Base-by-base conservation (phyloP, 495 filamentous ascomycete genomes). In the Penicillium steckii region DNA sequence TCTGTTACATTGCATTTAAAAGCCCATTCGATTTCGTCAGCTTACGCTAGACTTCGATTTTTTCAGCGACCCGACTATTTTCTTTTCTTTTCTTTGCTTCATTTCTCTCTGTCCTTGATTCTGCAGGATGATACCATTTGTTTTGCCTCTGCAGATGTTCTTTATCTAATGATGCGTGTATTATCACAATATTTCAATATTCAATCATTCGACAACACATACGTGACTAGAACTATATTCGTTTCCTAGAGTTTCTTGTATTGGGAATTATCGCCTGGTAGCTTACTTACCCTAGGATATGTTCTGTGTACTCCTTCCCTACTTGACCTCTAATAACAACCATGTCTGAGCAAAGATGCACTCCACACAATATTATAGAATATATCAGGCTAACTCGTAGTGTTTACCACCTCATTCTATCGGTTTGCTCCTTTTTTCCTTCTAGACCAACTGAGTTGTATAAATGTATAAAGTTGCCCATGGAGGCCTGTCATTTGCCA, bases 71-170 rank as follows among this genome's bases (percentile, higher is more conserved):
- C 48, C 48, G 59, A 41, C 50, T 46, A 33, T 62, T 60, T 54
- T 54, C 35, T 32, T 48, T 33, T 56, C 40, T 42, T 44, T 25
- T 62, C 59, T 54, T 54, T 30, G 27, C 46, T 33, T 56, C 40
- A 38, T 44, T 25, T 49, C 26, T 44, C 55, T 45, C 47, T 52
- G 42, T 50, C 35, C 50, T 24, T 60, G 44, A 60, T 57, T 49
- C 54, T 64, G 58, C 69, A 65, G 67, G 61, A 64, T 70, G 71
- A 74, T 72, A 72, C 71, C 69, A 71, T 59, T 66, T 66, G 46
- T 56, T 57, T 59, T 58, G 45, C 68, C 48, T 62, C 51, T 56
- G 55, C 62, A 48, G 43, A 53, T 65, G 46, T 57, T 57, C 46
- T 53, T 50, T 54, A 57, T 38, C 41, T 64, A 50, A 66, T 52